These are phyloP conservation scores for Phytophthora sojae DNA, from an alignment of 352 stramenopile species.

Conservation along the genomic window DNA sequence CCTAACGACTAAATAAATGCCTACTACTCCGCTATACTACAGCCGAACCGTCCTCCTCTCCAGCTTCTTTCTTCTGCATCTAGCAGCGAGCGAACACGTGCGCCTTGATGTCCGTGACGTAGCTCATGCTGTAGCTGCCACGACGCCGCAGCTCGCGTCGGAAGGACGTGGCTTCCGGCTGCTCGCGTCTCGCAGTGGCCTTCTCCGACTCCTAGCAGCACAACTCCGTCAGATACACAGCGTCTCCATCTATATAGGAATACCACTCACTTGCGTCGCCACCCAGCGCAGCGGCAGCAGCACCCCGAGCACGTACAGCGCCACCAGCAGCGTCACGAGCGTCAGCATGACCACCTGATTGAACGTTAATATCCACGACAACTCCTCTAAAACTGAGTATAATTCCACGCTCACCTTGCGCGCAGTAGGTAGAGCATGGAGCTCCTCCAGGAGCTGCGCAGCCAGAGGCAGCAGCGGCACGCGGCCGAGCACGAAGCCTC, in stretches of 20 bases:
- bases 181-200: slow-evolving; percentile 21
- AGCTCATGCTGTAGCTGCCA: slow-evolving; percentile 90
- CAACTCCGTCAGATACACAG: slow-evolving; percentile 2
- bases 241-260: neutral
- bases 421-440: slow-evolving; percentile 43
- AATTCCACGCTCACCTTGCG: slow-evolving; percentile 53
- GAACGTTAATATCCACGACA: neutral
- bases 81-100: slow-evolving; percentile 81
- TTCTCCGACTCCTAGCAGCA: slow-evolving; percentile 37
- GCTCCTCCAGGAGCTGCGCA: slow-evolving; percentile 54
- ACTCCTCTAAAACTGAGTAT: slow-evolving; percentile 1
- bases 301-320: slow-evolving; percentile 67
- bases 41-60: neutral
- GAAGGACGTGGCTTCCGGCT: slow-evolving; percentile 67
- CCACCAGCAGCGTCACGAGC: slow-evolving; percentile 54
- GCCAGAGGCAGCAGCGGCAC: slow-evolving; percentile 60
- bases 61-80: neutral
- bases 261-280: slow-evolving; percentile 41
- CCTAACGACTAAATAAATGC: neutral
- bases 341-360: slow-evolving; percentile 51
- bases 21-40: neutral
- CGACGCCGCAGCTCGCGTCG: slow-evolving; percentile 80
- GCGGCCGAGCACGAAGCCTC: slow-evolving; percentile 70
- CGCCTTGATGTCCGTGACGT: slow-evolving; percentile 89
- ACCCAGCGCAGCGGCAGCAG: slow-evolving; percentile 67